These are phyloP conservation scores for Eudorina sp. DNA, from an alignment of 139 green algal genomes.

Conservation along the genomic window DNA sequence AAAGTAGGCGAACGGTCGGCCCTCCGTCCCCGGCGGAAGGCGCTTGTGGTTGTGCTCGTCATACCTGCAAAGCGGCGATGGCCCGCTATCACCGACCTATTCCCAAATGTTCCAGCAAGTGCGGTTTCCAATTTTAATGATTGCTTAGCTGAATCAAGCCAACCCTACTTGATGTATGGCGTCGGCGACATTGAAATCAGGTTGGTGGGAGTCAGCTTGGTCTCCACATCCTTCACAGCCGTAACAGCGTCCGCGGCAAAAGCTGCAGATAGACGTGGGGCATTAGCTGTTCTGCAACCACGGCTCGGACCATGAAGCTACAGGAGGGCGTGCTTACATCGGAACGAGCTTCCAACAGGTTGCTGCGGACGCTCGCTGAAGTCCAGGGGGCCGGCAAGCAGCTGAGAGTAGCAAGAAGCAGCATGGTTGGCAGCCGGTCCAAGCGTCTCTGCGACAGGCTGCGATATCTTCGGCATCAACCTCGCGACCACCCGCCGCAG, in stretches of 20 bases:
- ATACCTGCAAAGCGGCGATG: conserved; percentile 76
- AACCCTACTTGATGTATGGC: conserved; percentile 65
- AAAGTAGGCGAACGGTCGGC: conserved; percentile 96
- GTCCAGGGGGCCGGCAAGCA: conserved; percentile 29
- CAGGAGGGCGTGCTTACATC: conserved; percentile 42
- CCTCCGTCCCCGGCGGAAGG: conserved; percentile 86
- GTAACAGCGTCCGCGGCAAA: conserved; percentile 45
- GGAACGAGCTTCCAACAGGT: conserved; percentile 29
- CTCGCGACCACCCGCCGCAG: conserved; percentile 28
- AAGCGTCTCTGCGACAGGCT: conserved; percentile 26
- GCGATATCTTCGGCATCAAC: conserved; percentile 4
- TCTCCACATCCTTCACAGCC: conserved; percentile 42
- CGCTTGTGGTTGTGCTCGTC: conserved; percentile 89
- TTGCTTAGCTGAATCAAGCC: background rate
- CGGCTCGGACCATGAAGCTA: background rate
- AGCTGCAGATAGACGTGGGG: background rate
- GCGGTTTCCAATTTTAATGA: no score
- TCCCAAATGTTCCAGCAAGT: background rate
- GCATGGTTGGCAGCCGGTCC: conserved; percentile 29
- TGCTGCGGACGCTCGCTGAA: conserved; percentile 23
- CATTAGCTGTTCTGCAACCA: no score
- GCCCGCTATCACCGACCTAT: no score
- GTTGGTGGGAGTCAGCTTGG: conserved; percentile 52
- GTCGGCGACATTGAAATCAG: conserved; percentile 61
- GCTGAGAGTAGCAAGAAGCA: conserved; percentile 11